Evolutionary conservation across 257 asterid genomes (phyloP).

Genomic region (Solanum rostratum): DNA sequence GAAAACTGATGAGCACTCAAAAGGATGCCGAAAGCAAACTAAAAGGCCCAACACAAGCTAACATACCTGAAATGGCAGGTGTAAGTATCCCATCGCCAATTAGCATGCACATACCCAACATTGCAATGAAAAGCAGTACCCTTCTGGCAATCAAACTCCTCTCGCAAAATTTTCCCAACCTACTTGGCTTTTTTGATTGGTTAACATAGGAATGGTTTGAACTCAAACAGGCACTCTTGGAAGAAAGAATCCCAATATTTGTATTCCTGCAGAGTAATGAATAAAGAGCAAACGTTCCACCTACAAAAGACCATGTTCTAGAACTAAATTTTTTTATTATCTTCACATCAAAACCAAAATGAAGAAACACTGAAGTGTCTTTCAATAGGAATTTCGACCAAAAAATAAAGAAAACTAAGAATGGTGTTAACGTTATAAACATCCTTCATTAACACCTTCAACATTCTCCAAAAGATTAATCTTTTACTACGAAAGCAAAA

Average conservation of each 20-base stretch:
- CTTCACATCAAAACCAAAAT: not conserved
- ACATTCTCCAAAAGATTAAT: not conserved
- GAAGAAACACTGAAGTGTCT: not conserved
- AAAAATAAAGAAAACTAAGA: not conserved
- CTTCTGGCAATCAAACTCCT: conserved; percentile 31
- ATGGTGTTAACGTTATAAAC: not conserved
- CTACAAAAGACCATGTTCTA: conserved; percentile 10
- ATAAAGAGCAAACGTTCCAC: conserved; percentile 58
- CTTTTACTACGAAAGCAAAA: not conserved
- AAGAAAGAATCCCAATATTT: conserved; percentile 27
- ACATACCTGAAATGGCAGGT: conserved; percentile 64
- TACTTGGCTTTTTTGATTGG: conserved; percentile 8
- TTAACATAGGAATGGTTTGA: not conserved
- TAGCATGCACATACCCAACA: conserved; percentile 58
- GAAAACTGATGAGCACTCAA: not conserved
- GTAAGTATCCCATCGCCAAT: conserved; percentile 69
- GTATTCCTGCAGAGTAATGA: conserved; percentile 49
- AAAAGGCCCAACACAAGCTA: not conserved
- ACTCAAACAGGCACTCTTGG: conserved; percentile 5
- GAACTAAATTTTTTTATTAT: not conserved
- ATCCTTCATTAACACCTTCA: not conserved
- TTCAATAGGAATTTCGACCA: not conserved
- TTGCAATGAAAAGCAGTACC: conserved; percentile 31
- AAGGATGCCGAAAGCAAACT: not conserved
- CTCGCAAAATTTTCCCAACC: conserved; percentile 29